Evolutionary conservation across 768 basidiomycete genomes (phyloP).

Genomic region (Amanita muscaria): DNA sequence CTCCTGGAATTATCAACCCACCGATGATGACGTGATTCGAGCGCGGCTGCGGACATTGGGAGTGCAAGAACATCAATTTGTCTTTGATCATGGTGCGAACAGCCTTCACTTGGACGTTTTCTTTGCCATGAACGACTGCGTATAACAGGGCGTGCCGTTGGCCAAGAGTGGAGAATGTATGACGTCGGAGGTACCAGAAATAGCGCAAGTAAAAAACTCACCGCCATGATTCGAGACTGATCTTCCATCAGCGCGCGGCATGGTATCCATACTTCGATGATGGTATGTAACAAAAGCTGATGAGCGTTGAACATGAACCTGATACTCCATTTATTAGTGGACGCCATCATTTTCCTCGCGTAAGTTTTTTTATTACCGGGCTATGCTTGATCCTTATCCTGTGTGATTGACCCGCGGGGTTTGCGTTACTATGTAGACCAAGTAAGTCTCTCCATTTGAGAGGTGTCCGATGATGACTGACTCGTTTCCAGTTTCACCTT

Average conservation of each 20-base stretch:
- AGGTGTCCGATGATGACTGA: background rate
- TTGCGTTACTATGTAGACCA: too few species aligned
- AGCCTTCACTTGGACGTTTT: background rate
- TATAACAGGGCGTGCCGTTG: constrained; percentile 45
- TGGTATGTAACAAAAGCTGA: constrained; percentile 25
- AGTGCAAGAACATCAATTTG: constrained; percentile 65
- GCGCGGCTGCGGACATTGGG: constrained; percentile 73
- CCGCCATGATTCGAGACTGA: constrained; percentile 5
- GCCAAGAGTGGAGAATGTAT: constrained; percentile 72
- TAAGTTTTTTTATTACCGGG: too few species aligned
- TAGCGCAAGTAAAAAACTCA: constrained; percentile 38
- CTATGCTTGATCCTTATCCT: too few species aligned
- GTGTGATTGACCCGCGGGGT: too few species aligned
- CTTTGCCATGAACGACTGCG: background rate
- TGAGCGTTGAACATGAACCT: constrained; percentile 6
- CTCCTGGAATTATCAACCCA: constrained; percentile 52
- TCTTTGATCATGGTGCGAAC: constrained; percentile 52
- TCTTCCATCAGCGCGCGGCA: constrained; percentile 43
- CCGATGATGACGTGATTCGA: constrained; percentile 69
- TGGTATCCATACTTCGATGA: constrained; percentile 84
- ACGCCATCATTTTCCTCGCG: constrained; percentile 81
- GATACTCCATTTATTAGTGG: constrained; percentile 28
- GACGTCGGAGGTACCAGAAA: constrained; percentile 75
- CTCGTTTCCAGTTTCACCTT: constrained; percentile 51
- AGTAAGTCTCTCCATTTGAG: constrained; percentile 22